Base-by-base conservation (phyloP, 2,329 filamentous ascomycete genomes). In the Stenocarpella maydis region DNA sequence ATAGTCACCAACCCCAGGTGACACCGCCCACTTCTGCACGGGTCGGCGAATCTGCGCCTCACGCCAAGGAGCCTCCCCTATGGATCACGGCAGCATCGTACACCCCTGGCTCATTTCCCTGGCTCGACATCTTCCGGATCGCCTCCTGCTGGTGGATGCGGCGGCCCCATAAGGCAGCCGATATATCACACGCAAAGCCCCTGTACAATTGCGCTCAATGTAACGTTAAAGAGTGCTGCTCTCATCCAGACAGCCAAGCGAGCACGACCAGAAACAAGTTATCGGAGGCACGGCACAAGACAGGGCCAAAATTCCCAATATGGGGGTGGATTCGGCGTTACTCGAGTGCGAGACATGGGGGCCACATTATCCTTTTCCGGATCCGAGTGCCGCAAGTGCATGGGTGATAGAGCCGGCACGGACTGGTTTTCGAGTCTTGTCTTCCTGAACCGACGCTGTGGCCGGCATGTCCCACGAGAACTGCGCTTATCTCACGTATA, bases 91-190 rank as follows among this genome's bases (percentile, higher is more conserved):
- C 55, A 63, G 58, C 58, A 26, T 63, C 14, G 19, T 37, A 49
- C 58, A 49, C 58, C 58, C 58, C 58, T 63, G 43, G 58, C 58
- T 63, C 58, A 63, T 63, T 63, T 63, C 58, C 58, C 58, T 14
- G 43, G 58, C 58, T 41, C 43, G 43, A 63, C 43, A 14, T 63
- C 58, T 24, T n/a, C 37, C 41, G 43, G 58, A 49, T 37, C 28
- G 26, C 28, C 58, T 47, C 58, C 58, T 34, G 17, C 58, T 34
- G 17, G 49, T 63, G n/a, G 12, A 49, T 63, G 58, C n/a, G n/a
- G 58, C 26, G n/a, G 37, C 58, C 43, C 58, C 58, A 43, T 63
- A 63, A 26, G 58, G 58, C 58, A 63, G n/a, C 24, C n/a, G 58
- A 63, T 28, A 49, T 24, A 26, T 49, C 58, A 61, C 26, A 4